Percentiles rank a stretch among this genome's conserved stretches.
Conservation (phyloP, 1,284 basidiomycete genomes). For the Leccinum insolens region DNA sequence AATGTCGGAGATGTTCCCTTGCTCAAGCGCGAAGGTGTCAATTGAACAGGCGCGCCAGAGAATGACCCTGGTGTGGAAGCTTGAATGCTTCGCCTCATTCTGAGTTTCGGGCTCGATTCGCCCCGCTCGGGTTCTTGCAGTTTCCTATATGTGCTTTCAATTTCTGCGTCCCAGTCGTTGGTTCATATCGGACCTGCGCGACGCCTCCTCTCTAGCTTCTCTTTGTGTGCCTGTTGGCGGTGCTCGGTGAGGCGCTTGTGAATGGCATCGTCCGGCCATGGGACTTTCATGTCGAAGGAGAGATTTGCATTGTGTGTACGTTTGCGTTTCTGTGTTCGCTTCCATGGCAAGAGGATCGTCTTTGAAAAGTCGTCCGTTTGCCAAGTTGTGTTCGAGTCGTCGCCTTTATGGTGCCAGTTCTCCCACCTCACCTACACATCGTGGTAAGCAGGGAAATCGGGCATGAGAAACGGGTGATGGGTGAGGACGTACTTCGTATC, state of each 20-base stretch:
- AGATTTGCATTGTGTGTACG: slow-evolving; percentile 19
- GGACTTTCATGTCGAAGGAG: slow-evolving; percentile 30
- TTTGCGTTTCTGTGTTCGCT: slow-evolving; percentile 19
- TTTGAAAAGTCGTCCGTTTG: slow-evolving; percentile 27
- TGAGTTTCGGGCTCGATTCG: slow-evolving; percentile 28
- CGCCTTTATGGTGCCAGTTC: slow-evolving; percentile 37
- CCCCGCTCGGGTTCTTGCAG: slow-evolving; percentile 33
- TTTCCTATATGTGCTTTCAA: slow-evolving; percentile 23
- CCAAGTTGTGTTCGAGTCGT: slow-evolving; percentile 48
- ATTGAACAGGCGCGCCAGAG: not conserved
- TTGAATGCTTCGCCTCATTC: slow-evolving; percentile 18
- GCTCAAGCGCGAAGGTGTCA: slow-evolving; percentile 8
- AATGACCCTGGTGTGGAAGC: slow-evolving; percentile 11
- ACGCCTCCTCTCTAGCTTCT: slow-evolving; percentile 38
- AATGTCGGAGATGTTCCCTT: slow-evolving; percentile 22
- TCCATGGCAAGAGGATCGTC: slow-evolving; percentile 33
- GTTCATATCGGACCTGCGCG: slow-evolving; percentile 14
- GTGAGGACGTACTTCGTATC: slow-evolving; percentile 36
- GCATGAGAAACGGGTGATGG: not conserved
- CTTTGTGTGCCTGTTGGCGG: slow-evolving; percentile 44
- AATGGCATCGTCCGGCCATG: slow-evolving; percentile 40
- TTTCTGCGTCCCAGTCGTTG: slow-evolving; percentile 31
- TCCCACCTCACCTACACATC: slow-evolving; percentile 42
- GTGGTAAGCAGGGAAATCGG: not conserved
- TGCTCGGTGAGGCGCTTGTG: slow-evolving; percentile 44